Conservation (phyloP, 2,329 filamentous ascomycete species). For the Colletotrichum tanaceti region DNA sequence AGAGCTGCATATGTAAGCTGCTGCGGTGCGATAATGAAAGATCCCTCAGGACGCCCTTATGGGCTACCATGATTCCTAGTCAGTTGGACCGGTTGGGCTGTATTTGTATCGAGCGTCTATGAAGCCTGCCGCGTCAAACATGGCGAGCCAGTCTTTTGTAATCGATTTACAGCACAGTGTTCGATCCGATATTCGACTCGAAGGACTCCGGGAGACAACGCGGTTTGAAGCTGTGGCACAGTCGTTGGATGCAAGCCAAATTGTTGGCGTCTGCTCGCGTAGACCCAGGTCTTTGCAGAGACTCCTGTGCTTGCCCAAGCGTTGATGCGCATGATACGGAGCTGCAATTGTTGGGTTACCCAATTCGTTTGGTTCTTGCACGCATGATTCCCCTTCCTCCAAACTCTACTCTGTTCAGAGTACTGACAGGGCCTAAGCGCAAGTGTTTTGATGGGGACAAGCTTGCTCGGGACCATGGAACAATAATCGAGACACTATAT, state of each 20-base stretch:
- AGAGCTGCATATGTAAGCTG: not conserved
- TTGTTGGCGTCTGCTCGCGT: not conserved
- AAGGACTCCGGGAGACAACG: not conserved
- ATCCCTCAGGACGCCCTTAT: not conserved
- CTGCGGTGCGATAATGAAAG: not conserved
- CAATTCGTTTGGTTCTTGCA: conserved; percentile 25
- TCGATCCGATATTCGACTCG: not conserved
- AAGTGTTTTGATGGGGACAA: not conserved
- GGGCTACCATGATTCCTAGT: not conserved
- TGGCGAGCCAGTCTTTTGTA: too few relatives aligned
- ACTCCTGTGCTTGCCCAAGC: too few relatives aligned
- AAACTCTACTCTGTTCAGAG: too few relatives aligned
- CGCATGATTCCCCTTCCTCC: conserved; percentile 13
- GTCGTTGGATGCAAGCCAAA: not conserved
- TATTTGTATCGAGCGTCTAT: not conserved
- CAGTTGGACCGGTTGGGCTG: too few relatives aligned
- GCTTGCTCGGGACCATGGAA: not conserved
- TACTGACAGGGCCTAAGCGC: conserved; percentile 14
- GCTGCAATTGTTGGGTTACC: not conserved
- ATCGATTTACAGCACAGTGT: too few relatives aligned
- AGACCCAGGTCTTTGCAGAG: too few relatives aligned
- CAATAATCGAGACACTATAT: not conserved
- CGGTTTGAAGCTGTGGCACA: not conserved
- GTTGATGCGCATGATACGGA: too few relatives aligned
- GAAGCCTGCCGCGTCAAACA: not conserved